phyloP scores from a whole-genome alignment of 495 filamentous ascomycete genomes.

The Antarctomyces pellizariae region DNA sequence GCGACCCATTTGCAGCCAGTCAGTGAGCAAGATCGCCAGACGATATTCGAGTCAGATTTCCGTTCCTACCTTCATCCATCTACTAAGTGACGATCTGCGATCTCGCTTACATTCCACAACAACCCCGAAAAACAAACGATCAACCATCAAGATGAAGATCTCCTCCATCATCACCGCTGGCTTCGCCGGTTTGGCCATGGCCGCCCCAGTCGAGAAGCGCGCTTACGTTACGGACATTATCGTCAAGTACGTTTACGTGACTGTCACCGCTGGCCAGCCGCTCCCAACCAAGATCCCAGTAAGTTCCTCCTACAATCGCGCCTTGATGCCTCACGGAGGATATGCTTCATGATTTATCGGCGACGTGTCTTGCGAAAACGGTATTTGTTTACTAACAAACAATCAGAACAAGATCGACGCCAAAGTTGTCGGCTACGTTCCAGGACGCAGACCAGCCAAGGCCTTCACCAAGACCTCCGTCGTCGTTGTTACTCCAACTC shows the following conservation, averaged over 20 bases:
- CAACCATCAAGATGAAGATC: constrained; percentile 37
- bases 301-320: constrained; percentile 5
- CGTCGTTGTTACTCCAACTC: constrained; percentile 4
- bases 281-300: constrained; percentile 9
- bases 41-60: no score
- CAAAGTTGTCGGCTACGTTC: constrained; percentile 1
- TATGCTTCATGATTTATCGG: no score
- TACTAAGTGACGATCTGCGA: no score
- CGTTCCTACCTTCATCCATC: no score
- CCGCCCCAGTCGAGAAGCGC: constrained; percentile 26
- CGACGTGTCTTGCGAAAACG: no score
- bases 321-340: no score
- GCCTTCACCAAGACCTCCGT: constrained; percentile 2
- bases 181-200: constrained; percentile 35
- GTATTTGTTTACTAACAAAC: constrained; percentile 3
- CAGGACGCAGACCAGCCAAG: background rate
- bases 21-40: no score
- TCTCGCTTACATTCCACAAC: no score
- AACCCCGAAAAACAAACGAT: no score
- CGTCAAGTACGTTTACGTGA: constrained; percentile 33
- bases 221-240: constrained; percentile 29
- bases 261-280: constrained; percentile 26
- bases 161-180: constrained; percentile 36
- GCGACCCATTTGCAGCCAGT: no score
- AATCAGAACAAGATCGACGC: background rate